phyloP scores from a whole-genome alignment of 208 protist species.

The Trypanosoma cruzi region DNA sequence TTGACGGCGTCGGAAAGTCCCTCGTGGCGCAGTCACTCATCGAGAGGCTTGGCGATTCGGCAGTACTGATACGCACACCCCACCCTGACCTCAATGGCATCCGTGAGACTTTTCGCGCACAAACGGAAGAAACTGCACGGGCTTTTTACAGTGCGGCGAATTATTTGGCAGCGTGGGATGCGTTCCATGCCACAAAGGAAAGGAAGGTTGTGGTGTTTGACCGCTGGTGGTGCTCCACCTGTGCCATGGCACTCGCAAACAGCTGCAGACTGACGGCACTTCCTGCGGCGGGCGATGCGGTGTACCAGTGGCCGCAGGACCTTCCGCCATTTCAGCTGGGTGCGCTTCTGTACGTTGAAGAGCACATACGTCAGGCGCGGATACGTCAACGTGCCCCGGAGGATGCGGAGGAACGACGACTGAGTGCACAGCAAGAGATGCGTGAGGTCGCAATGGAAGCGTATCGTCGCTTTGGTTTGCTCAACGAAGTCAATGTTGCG shows the following conservation, averaged over 20 bases:
- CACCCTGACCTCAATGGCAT: conserved; percentile 38
- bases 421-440: conserved; percentile 54
- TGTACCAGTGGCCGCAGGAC: conserved; percentile 69
- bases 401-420: conserved; percentile 60
- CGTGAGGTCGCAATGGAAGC: conserved; percentile 52
- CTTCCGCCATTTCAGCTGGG: conserved; percentile 32
- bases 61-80: conserved; percentile 46
- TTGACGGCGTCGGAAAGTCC: conserved; percentile 81
- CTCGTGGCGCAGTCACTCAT: conserved; percentile 42
- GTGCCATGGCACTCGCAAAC: conserved; percentile 75
- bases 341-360: conserved; percentile 55
- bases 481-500: conserved; percentile 38
- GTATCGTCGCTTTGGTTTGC: conserved; percentile 46
- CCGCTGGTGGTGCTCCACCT: conserved; percentile 81
- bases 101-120: conserved; percentile 42
- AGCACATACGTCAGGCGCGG: conserved; percentile 50
- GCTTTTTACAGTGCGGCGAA: conserved; percentile 79
- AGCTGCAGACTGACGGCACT: conserved; percentile 25
- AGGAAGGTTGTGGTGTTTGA: conserved; percentile 54
- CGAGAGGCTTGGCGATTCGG: conserved; percentile 32
- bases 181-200: conserved; percentile 6
- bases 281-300: conserved; percentile 32
- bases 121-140: conserved; percentile 43
- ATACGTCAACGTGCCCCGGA: conserved; percentile 57
- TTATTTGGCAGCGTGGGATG: conserved; percentile 56